phyloP scores from a whole-genome alignment of 2,329 filamentous ascomycete genomes.

The Trichophyton equinum region DNA sequence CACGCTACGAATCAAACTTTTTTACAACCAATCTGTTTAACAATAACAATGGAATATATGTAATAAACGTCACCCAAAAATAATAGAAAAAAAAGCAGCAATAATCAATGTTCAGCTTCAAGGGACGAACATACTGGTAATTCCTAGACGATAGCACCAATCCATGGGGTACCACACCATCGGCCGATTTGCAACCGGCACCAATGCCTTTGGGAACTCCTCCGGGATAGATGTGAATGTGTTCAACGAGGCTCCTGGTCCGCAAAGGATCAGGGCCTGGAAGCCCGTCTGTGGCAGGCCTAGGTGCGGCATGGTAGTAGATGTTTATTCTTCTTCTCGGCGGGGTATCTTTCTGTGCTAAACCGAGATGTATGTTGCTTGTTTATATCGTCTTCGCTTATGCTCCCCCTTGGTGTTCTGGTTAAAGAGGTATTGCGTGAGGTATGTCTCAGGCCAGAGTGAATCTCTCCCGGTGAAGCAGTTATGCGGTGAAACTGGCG shows the following conservation, averaged over 20 bases:
- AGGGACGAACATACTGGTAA: constrained; percentile 29
- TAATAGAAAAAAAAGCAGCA: background rate
- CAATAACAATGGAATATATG: background rate
- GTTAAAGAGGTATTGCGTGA: background rate
- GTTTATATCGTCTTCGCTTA: background rate
- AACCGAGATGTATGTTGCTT: background rate
- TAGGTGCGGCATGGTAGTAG: constrained; percentile 3
- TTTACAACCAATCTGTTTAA: background rate
- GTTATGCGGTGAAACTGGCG: background rate
- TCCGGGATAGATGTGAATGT: constrained; percentile 39
- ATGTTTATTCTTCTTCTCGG: background rate
- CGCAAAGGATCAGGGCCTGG: constrained; percentile 38
- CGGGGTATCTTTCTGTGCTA: constrained; percentile 5
- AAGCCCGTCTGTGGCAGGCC: constrained; percentile 24
- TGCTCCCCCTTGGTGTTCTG: background rate
- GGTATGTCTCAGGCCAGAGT: background rate
- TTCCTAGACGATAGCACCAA: constrained; percentile 38
- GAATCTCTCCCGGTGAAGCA: background rate
- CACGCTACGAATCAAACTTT: background rate
- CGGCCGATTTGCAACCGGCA: constrained; percentile 39
- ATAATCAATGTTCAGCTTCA: background rate
- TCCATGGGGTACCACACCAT: constrained; percentile 40
- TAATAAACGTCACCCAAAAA: background rate
- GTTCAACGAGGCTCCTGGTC: constrained; percentile 37
- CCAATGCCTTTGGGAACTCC: constrained; percentile 37